Base-by-base conservation (phyloP, 345 rosid genomes). In the Brassica napus region DNA sequence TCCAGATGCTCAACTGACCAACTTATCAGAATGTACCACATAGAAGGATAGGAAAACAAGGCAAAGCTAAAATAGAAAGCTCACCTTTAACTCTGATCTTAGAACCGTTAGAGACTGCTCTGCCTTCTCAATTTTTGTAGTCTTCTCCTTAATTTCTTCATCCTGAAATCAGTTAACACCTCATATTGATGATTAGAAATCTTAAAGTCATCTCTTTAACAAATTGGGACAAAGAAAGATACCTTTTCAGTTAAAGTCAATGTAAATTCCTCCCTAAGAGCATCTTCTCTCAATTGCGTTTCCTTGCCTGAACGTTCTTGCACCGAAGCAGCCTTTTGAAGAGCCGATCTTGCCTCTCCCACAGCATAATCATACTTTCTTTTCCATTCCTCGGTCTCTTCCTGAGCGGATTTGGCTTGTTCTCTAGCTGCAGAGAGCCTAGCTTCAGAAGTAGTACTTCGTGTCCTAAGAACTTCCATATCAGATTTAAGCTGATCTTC, bases 361-460 rank as follows among this genome's bases (percentile, higher is more conserved):
- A 89, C 90, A 52, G 97, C 95, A 70, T 82, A 83, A 74, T 90
- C 98, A 74, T 88, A 96, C 85, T 93, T 96, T 72, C 98, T 86
- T 81, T 90, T 88, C 99, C 99, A 96, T 67, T 96, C 98, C 69
- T 81, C 87, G 4, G 98, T 93, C 83, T 92, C 98, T 81, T 90
- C 98, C 85, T 92, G 92, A 73, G 97, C 94, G 73, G 98, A 88
- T 73, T 84, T 85, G 42, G 89, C 88, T 75, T 92, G 97, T 80
- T 96, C 99, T 85, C 83, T 87, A 58, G 97, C 94, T 81, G 99
- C 99, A 86, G 92, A 94, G 68, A 96, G 81, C 82, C 98, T 92
- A 68, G 98, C 98, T 80, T 96, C 99, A 65, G 99, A 87, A 70
- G 98, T 94, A 81, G 92, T 88, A 74, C 87, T 90, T 32, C 98